These are phyloP conservation scores for Dysphania ambrosioides DNA, from an alignment of 148 eudicot species.

Conservation along the genomic window DNA sequence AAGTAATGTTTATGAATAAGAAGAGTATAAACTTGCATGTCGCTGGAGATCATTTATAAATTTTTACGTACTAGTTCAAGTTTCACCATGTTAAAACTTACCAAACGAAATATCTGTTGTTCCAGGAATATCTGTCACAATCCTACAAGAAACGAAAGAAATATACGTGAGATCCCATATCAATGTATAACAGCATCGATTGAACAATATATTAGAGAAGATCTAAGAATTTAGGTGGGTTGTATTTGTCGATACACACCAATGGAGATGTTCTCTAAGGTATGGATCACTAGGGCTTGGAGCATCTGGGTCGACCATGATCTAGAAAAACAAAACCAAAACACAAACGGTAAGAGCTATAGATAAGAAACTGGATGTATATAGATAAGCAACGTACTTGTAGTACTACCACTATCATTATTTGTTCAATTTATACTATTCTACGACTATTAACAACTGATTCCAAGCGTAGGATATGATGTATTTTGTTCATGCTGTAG, in stretches of 20 bases:
- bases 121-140: constrained; percentile 89
- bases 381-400: too few species aligned
- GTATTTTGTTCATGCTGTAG: too few species aligned
- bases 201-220: neutral
- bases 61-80: neutral
- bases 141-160: constrained; percentile 39
- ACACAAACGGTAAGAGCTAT: neutral
- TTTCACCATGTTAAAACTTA: constrained; percentile 17
- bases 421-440: too few species aligned
- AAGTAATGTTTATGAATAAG: too few species aligned
- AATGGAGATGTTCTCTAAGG: constrained; percentile 79
- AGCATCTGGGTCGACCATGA: constrained; percentile 92
- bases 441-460: too few species aligned
- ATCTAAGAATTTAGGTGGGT: neutral
- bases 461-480: too few species aligned
- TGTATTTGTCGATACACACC: constrained; percentile 42
- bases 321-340: constrained; percentile 30
- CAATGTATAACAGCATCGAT: neutral
- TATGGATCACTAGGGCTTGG: constrained; percentile 92
- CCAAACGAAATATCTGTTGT: constrained; percentile 86
- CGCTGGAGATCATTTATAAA: too few species aligned
- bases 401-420: too few species aligned
- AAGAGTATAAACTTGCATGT: too few species aligned
- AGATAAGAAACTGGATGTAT: neutral
- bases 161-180: neutral